Percentiles rank a stretch among this genome's conserved stretches.
Conservation (phyloP, 768 basidiomycete species). For the Sutorius australiensis region DNA sequence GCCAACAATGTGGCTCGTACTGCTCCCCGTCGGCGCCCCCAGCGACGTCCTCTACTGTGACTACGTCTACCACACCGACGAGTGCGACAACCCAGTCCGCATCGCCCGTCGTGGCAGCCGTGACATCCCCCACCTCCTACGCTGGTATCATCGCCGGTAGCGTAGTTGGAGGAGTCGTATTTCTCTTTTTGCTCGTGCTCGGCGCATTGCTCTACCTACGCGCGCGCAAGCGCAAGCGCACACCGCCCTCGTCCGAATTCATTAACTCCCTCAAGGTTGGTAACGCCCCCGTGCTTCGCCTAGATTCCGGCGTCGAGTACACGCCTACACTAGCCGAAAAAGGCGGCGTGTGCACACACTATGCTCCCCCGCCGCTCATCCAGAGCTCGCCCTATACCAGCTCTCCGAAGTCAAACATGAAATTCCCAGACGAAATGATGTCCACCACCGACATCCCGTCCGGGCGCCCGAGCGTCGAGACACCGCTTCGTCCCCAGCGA, state of each 20-base stretch:
- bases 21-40: background rate
- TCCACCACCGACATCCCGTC: conserved; percentile 9
- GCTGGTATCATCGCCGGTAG: conserved; percentile 53
- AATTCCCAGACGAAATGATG: conserved; percentile 13
- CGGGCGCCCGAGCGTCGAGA: conserved; percentile 16
- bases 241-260: conserved; percentile 62
- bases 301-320: conserved; percentile 21
- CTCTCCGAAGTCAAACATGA: conserved; percentile 7
- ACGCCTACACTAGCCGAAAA: conserved; percentile 17
- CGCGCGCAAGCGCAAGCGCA: conserved; percentile 37
- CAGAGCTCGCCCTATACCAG: conserved; percentile 13
- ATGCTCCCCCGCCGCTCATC: conserved; percentile 13
- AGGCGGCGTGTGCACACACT: background rate
- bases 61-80: background rate
- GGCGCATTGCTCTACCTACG: conserved; percentile 40
- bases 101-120: conserved; percentile 3
- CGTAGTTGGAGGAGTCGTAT: conserved; percentile 45
- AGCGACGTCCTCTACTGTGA: background rate
- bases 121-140: conserved; percentile 11
- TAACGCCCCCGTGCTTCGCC: conserved; percentile 23
- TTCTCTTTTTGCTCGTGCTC: conserved; percentile 35
- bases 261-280: conserved; percentile 31
- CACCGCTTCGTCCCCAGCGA: conserved; percentile 22
- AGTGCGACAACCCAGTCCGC: background rate
- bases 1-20: background rate